These are phyloP conservation scores for Paramyrothecium sp. DNA, from an alignment of 2,329 filamentous ascomycete species.

Conservation along the genomic window DNA sequence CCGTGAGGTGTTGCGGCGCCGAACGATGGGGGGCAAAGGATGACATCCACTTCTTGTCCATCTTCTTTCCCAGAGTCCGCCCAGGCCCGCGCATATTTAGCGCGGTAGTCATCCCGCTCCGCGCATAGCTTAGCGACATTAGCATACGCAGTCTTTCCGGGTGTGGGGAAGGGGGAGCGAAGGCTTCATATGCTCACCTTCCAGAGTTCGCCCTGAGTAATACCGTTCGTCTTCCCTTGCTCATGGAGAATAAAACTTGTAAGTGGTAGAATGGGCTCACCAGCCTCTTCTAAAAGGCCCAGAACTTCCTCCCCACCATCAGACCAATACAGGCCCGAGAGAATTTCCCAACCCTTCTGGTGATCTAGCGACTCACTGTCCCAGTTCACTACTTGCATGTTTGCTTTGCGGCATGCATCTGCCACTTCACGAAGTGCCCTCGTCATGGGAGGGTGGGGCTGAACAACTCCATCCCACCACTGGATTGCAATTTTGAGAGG, in stretches of 20 bases:
- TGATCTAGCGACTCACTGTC: constrained; percentile 53
- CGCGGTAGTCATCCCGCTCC: constrained; percentile 37
- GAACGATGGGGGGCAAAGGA: constrained; percentile 4
- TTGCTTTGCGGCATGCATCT: constrained; percentile 43
- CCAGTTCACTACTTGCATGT: constrained; percentile 53
- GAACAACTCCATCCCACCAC: constrained; percentile 58
- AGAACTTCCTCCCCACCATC: constrained; percentile 58
- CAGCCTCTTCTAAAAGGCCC: constrained; percentile 47
- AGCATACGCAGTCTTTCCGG: not conserved
- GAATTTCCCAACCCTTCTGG: constrained; percentile 45
- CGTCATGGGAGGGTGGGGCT: constrained; percentile 57
- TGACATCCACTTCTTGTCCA: constrained; percentile 42
- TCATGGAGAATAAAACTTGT: constrained; percentile 60
- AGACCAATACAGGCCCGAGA: constrained; percentile 49
- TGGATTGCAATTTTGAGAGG: constrained; percentile 61
- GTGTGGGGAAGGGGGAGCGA: not conserved
- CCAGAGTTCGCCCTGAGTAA: constrained; percentile 40
- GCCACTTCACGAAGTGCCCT: constrained; percentile 56
- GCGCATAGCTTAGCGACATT: constrained; percentile 22
- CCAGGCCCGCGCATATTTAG: constrained; percentile 35
- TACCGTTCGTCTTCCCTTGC: constrained; percentile 37
- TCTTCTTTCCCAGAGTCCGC: constrained; percentile 26
- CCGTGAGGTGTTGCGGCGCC: constrained; percentile 4
- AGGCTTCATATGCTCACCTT: constrained; percentile 21
- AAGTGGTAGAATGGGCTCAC: constrained; percentile 58